These are phyloP conservation scores for Elongisporangium anandrum DNA, from an alignment of 352 stramenopile genomes.

Conservation along the genomic window DNA sequence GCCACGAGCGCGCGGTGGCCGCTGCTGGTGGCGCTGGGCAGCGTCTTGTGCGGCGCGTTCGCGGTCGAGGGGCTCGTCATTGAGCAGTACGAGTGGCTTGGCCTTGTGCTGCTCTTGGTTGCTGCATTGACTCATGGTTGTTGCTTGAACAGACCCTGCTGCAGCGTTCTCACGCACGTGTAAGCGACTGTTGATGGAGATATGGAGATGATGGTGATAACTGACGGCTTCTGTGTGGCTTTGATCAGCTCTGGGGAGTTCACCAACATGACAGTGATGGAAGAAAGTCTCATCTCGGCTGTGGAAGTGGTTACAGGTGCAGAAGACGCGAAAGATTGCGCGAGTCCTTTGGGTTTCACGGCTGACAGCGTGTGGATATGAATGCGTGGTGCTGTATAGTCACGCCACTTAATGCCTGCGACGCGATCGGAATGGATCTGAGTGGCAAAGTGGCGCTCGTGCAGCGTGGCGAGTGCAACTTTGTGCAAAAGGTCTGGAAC, in stretches of 20 bases:
- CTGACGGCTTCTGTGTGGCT: background rate
- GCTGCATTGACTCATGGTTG: background rate
- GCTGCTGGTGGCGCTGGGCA: background rate
- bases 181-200: background rate
- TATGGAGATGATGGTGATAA: background rate
- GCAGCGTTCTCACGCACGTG: background rate
- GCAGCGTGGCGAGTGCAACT: constrained; percentile 66
- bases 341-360: background rate
- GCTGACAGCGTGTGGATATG: background rate
- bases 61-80: background rate
- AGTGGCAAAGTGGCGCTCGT: constrained; percentile 68
- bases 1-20: background rate
- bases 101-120: background rate
- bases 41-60: background rate
- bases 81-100: background rate
- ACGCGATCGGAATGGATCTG: constrained; percentile 44
- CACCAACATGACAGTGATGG: constrained; percentile 49
- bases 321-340: background rate
- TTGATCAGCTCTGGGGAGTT: constrained; percentile 59
- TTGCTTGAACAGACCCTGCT: background rate
- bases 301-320: constrained; percentile 44
- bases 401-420: constrained; percentile 57
- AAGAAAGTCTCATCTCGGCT: constrained; percentile 20
- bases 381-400: constrained; percentile 18
- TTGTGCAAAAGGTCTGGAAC: constrained; percentile 53